phyloP scores from a whole-genome alignment of 2,329 filamentous ascomycete species.

The Ciborinia camelliae region DNA sequence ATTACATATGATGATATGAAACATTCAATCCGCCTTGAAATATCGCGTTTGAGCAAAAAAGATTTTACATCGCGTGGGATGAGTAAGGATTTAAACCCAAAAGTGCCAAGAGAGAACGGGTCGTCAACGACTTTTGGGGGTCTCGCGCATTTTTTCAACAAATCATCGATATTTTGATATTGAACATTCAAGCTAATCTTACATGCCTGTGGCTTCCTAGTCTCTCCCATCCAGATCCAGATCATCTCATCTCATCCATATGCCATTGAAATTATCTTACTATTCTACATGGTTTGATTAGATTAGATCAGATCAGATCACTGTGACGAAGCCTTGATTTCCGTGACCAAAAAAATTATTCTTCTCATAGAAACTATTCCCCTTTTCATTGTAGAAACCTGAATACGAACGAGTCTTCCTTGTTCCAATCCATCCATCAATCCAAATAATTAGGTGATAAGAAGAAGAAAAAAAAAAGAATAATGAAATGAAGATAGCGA shows the following conservation, averaged over 20 bases:
- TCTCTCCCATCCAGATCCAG: not conserved
- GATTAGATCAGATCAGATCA: constrained; percentile 2
- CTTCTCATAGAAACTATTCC: constrained; percentile 2
- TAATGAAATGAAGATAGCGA: not conserved
- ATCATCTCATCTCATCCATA: constrained; percentile 6
- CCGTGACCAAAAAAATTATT: not conserved
- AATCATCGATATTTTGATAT: constrained; percentile 7
- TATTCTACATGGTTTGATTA: constrained; percentile 14
- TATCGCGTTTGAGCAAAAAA: not conserved
- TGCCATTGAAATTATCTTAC: constrained; percentile 1
- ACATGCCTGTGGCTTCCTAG: not conserved
- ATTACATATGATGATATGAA: not conserved
- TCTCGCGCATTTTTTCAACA: not conserved
- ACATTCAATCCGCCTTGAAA: not conserved
- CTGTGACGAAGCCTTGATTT: not conserved
- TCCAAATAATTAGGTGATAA: not conserved
- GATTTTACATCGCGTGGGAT: not conserved
- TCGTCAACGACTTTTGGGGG: not conserved
- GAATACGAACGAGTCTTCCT: constrained; percentile 11
- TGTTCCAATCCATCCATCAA: not conserved
- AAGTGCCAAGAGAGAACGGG: not conserved
- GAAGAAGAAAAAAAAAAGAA: not conserved
- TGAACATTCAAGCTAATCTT: not conserved
- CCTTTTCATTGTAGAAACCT: constrained; percentile 6
- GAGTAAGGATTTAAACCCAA: not conserved